These are phyloP conservation scores for Actinidia chinensis DNA, from an alignment of 179 eudicot species.

Conservation along the genomic window DNA sequence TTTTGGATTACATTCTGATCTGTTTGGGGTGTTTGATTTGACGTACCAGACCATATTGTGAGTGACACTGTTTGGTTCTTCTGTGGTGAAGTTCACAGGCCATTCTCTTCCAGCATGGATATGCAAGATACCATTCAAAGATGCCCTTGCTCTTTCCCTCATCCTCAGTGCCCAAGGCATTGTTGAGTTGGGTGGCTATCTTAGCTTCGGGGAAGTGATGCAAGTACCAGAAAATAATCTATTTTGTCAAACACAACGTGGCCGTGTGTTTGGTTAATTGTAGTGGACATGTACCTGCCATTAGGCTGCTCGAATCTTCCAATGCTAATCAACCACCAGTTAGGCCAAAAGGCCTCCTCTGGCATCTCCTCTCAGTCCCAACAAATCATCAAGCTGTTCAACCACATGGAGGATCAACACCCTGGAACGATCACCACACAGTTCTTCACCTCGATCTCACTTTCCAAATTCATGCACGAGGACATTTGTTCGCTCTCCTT, in stretches of 20 bases:
- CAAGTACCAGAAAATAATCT: not conserved
- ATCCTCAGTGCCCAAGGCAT: slow-evolving; percentile 56
- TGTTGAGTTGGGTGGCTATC: slow-evolving; percentile 38
- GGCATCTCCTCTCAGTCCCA: slow-evolving; percentile 16
- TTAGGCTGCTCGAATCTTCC: slow-evolving; percentile 34
- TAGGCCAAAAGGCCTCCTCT: slow-evolving; percentile 24
- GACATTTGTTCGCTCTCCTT: slow-evolving; percentile 40
- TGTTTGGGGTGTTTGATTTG: slow-evolving; percentile 6
- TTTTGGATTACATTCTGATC: slow-evolving; percentile 36
- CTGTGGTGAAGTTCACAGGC: slow-evolving; percentile 17
- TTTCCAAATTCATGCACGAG: slow-evolving; percentile 33
- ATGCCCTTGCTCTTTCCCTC: slow-evolving; percentile 44
- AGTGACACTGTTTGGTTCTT: slow-evolving; percentile 2
- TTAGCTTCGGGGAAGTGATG: slow-evolving; percentile 16
- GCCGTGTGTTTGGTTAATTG: too few relatives aligned
- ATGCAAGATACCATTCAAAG: slow-evolving; percentile 30
- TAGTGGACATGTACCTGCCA: too few relatives aligned
- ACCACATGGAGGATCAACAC: slow-evolving; percentile 7
- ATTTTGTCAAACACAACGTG: slow-evolving; percentile 2
- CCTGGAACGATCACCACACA: slow-evolving; percentile 4
- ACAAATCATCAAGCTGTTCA: slow-evolving; percentile 19
- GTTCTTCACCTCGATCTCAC: slow-evolving; percentile 33
- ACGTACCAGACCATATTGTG: slow-evolving; percentile 16
- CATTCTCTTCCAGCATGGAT: slow-evolving; percentile 32
- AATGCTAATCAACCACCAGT: slow-evolving; percentile 25